Base-by-base conservation (phyloP, 768 basidiomycete genomes). In the Lenzites betulinus region DNA sequence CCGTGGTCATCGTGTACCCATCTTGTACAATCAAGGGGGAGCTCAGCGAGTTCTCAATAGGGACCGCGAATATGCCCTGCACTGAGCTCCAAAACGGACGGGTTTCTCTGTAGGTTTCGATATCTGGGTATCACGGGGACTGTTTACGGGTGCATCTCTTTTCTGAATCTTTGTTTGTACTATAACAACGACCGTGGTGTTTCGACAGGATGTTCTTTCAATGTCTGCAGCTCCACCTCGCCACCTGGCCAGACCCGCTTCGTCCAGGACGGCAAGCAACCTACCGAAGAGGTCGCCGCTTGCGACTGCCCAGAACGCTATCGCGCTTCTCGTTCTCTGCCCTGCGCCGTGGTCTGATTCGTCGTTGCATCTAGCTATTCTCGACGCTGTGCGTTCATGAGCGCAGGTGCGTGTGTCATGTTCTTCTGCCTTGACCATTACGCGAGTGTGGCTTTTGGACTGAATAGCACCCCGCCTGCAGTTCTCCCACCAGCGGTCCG, bases 1-100 rank as follows among this genome's bases (percentile, higher is more conserved):
- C 51, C 38, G 50, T 62, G 35, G 50, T 51, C 50, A 57, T 62
- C 33, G 54, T 48, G 25, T 61, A 55, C 25, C 49, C 59, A 7
- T 36, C 53, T 20, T 23, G 41, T 18, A 38, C 48, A 15, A 41
- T 26, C 41, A 57, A 43, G 30, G 20, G 20, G 15, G 46, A 51
- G 26, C 20, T 53, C 38, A 28, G 51, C 50, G 61, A 58, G 11
- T 42, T 58, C 11, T 55, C 61, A 51, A 39, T 62, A 23, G 61
- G 55, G 5, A 47, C 53, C 26, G 44, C 51, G 4, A 51, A 62
- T 16, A 50, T 28, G 48, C 13, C 22, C 7, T 58, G 56, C 48
- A 9, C 2, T 15, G 26, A 13, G 12, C 49, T 48, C 9, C 26
- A 15, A 23, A 42, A 23, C 43, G 52, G 41, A 26, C 39, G 30